Evolutionary conservation across 169 alveolate species (phyloP).

Genomic region (Plasmodium cynomolgi): DNA sequence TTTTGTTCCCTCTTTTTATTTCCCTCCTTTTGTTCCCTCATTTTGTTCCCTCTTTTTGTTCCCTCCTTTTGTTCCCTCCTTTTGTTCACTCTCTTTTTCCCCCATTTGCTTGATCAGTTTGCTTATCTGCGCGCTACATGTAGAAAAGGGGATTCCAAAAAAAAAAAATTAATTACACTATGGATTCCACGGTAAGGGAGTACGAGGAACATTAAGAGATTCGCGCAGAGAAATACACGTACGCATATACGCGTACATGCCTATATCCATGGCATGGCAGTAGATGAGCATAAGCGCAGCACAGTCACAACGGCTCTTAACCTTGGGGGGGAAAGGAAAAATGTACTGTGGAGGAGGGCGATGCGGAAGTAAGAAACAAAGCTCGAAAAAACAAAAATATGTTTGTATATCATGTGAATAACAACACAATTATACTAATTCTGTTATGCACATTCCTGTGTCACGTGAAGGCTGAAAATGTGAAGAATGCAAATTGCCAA

Average conservation of each 20-base stretch:
- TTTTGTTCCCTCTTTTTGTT: no score
- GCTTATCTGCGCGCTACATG: not conserved
- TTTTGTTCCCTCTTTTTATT: not conserved
- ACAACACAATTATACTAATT: constrained; percentile 9
- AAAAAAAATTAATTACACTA: not conserved
- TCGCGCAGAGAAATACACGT: not conserved
- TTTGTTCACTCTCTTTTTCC: no score
- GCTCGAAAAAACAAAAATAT: constrained; percentile 10
- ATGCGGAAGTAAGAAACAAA: not conserved
- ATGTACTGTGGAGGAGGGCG: not conserved
- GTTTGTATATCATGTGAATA: constrained; percentile 63
- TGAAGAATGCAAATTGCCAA: not conserved
- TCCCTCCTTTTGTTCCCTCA: not conserved
- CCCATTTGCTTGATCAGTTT: not conserved
- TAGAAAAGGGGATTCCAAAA: not conserved
- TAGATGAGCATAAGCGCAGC: not conserved
- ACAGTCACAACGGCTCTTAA: not conserved
- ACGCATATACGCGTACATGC: not conserved
- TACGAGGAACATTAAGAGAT: not conserved
- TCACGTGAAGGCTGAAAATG: not conserved
- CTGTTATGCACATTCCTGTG: constrained; percentile 21
- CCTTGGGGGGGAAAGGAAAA: not conserved
- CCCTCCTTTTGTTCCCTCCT: not conserved
- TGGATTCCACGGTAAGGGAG: not conserved
- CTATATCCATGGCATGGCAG: not conserved